phyloP scores from a whole-genome alignment of 2,329 filamentous ascomycete genomes.

The Colletotrichum melonis region DNA sequence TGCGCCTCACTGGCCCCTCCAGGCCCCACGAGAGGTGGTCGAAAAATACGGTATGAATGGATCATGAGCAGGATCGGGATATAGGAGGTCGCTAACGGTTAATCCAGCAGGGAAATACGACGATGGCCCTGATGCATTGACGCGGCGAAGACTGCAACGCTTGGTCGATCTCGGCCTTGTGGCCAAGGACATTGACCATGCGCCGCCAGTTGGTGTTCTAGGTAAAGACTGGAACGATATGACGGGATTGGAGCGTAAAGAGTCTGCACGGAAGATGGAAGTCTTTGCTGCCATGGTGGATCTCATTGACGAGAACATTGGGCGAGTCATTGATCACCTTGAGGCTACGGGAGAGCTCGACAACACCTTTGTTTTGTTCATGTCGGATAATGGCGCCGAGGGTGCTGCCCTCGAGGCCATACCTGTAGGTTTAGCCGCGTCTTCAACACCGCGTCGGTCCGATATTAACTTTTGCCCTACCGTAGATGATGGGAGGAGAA shows the following conservation, averaged over 20 bases:
- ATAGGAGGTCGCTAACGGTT: neutral
- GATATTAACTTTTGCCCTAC: neutral
- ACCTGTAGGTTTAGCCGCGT: neutral
- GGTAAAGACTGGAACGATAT: conserved; percentile 18
- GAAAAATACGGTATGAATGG: conserved; percentile 22
- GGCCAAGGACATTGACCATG: conserved; percentile 42
- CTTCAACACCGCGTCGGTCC: neutral
- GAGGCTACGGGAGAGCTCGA: conserved; percentile 61
- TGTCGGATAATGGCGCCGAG: conserved; percentile 60
- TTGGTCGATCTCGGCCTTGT: conserved; percentile 55
- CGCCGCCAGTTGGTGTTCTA: neutral
- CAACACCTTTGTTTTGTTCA: conserved; percentile 65
- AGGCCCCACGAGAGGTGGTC: conserved; percentile 51
- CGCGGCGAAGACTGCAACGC: conserved; percentile 53
- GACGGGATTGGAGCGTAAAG: conserved; percentile 33
- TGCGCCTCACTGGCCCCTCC: conserved; percentile 65
- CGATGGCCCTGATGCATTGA: conserved; percentile 57
- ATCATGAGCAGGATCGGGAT: neutral
- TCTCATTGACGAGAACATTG: conserved; percentile 63
- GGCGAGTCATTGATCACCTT: conserved; percentile 62
- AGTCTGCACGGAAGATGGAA: conserved; percentile 49
- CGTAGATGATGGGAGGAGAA: neutral
- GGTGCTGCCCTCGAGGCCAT: conserved; percentile 37
- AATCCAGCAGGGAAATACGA: neutral
- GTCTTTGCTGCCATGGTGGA: conserved; percentile 69